Evolutionary conservation across 345 rosid genomes (phyloP).

Genomic region (Crucihimalaya himalaica): DNA sequence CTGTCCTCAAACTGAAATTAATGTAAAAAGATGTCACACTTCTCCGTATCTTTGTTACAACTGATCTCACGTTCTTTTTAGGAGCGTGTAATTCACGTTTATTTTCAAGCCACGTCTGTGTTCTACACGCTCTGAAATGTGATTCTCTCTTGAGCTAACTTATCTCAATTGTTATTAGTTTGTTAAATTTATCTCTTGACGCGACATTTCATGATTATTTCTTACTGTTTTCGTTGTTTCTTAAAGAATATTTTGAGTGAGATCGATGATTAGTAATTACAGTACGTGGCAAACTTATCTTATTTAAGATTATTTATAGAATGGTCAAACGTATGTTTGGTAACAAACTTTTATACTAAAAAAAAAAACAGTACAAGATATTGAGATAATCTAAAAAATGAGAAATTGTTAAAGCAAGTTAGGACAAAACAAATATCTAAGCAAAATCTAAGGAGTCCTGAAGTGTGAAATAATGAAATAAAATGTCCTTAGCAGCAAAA

Average conservation of each 20-base stretch:
- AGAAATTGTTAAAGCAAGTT: not conserved
- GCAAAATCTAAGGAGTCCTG: conserved; percentile 23
- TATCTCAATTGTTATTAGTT: not conserved
- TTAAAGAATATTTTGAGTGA: not conserved
- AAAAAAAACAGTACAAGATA: not conserved
- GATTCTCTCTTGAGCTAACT: conserved; percentile 1
- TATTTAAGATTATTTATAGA: not conserved
- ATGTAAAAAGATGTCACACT: conserved; percentile 14
- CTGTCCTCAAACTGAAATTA: conserved; percentile 41
- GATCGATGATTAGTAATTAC: too few relatives aligned
- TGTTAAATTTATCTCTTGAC: conserved; percentile 22
- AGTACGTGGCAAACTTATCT: not conserved
- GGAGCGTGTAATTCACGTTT: not conserved
- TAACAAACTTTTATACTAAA: not conserved
- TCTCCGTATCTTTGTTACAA: conserved; percentile 19
- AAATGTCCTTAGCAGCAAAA: conserved; percentile 38
- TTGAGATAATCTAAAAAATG: not conserved
- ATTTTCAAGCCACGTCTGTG: not conserved
- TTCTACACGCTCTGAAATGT: conserved; percentile 17
- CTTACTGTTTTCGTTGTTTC: not conserved
- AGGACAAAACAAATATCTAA: not conserved
- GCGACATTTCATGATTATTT: not conserved
- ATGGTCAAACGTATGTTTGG: not conserved
- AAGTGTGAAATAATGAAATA: conserved; percentile 36
- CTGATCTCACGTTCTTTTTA: not conserved